Base-by-base conservation (phyloP, 108 stramenopile genomes). In the Nitzschia putrida region DNA sequence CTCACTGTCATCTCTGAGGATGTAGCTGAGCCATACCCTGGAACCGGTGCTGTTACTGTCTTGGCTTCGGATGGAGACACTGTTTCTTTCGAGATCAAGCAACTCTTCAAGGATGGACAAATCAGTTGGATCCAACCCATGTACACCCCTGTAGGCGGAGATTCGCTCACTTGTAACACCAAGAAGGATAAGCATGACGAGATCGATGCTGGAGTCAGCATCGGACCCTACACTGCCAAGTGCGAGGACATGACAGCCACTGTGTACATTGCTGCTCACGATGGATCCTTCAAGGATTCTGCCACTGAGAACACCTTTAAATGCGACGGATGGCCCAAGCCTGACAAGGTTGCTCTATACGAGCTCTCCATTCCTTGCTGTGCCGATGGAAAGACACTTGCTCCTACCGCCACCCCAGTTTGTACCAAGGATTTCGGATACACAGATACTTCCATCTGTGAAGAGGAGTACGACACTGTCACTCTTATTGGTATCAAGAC, bases 111-210 rank as follows among this genome's bases (percentile, higher is more conserved):
- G 57, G 34, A 8, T 10, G 57, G 34, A 10, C 23, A 9, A 6
- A 58, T 58, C 24, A 58, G 57, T 37, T 58, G 57, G 57, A 58
- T 58, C 34, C 8, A 9, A 8, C 57, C 34, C 29, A 18, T 37
- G 8, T 58, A 58, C 57, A 37, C 9, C 8, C 24, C 9, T 10
- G 9, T 8, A 8, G 29, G 29, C 6, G 57, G 57, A 10, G 8
- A 8, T 58, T 29, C 8, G 8, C 8, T n/a, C 8, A 8, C 8
- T 8, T 25, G 10, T 58, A n/a, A n/a, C n/a, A 13, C 16, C 8
- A 37, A 58, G 23, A 26, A 37, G 8, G n/a, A 58, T 9, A 37
- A 34, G 9, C 8, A 58, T 8, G 8, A 9, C 8, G n/a, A 6
- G 9, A 9, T 18, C 9, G 29, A 8, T 10, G 23, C 23, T 26